Conservation (phyloP, 768 basidiomycete genomes). For the Mycena maculata region DNA sequence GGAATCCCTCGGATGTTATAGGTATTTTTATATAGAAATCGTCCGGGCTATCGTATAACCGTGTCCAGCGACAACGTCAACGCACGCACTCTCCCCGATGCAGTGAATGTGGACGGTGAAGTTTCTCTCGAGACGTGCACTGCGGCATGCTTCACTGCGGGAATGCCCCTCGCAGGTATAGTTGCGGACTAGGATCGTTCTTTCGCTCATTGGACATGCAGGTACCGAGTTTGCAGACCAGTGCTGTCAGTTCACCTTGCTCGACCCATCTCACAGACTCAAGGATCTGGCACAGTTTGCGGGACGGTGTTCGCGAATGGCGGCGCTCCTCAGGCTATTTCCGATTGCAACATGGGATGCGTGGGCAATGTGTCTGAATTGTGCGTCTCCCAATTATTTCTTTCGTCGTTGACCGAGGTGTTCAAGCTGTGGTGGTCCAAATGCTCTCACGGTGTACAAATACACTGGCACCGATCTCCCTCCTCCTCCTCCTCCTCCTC, state of each 20-base stretch:
- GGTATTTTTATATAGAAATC: conserved; percentile 50
- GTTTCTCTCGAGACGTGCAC: conserved; percentile 71
- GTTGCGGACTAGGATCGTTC: too few relatives aligned
- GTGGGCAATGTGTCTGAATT: conserved; percentile 70
- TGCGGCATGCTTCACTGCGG: conserved; percentile 67
- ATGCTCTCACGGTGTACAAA: conserved; percentile 74
- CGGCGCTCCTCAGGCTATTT: conserved; percentile 57
- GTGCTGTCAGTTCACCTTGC: conserved; percentile 57
- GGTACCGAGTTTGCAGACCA: conserved; percentile 59
- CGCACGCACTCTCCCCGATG: conserved; percentile 51
- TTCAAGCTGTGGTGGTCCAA: conserved; percentile 72
- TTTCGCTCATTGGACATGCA: conserved; percentile 51
- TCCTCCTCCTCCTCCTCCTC: conserved; percentile 53
- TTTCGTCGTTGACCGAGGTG: too few relatives aligned
- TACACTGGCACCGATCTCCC: conserved; percentile 71
- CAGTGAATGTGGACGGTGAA: conserved; percentile 48
- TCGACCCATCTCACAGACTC: conserved; percentile 3
- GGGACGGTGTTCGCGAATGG: conserved; percentile 57
- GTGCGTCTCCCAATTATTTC: neutral
- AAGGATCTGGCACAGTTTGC: conserved; percentile 56
- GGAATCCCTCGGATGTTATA: conserved; percentile 81
- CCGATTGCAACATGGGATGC: conserved; percentile 77
- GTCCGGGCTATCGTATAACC: conserved; percentile 42
- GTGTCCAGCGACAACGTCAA: conserved; percentile 58
- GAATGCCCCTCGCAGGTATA: conserved; percentile 36